A percentile compares a stretch with the other conserved stretches of the same genome.
Evolutionary conservation across 2,329 filamentous ascomycete species (phyloP).

Genomic region (Pseudogymnoascus sp.): DNA sequence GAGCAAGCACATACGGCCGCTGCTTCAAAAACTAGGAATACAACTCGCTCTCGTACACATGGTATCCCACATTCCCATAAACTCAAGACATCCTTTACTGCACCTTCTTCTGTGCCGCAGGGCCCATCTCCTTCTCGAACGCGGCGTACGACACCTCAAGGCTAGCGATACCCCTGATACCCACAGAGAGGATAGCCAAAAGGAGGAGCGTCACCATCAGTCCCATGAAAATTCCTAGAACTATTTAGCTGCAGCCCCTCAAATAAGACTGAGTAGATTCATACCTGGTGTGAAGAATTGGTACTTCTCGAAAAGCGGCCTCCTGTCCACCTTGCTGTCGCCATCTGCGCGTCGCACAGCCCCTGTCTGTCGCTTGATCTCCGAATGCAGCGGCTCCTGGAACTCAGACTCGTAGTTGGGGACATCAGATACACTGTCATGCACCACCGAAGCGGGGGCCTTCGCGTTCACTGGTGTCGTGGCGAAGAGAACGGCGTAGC

Average conservation of each 20-base stretch:
- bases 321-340: constrained; percentile 35
- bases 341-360: constrained; percentile 31
- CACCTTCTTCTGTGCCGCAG: constrained; percentile 79
- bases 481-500: constrained; percentile 69
- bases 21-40: background rate
- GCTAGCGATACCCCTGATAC: constrained; percentile 65
- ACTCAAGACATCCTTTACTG: constrained; percentile 28
- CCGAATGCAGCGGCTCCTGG: constrained; percentile 54
- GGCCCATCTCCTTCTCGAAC: constrained; percentile 93
- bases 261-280: background rate
- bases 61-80: background rate
- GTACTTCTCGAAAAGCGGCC: constrained; percentile 79
- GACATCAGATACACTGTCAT: constrained; percentile 27
- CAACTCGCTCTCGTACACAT: constrained; percentile 6
- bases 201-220: constrained; percentile 63
- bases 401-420: constrained; percentile 58
- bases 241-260: constrained; percentile 4
- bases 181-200: constrained; percentile 69
- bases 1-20: constrained; percentile 3
- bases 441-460: constrained; percentile 31
- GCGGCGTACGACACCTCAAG: constrained; percentile 87
- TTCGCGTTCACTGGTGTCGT: constrained; percentile 37
- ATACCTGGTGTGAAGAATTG: constrained; percentile 86
- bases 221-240: constrained; percentile 78
- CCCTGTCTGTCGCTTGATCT: constrained; percentile 59